Percentiles rank a stretch among this genome's conserved stretches.
phyloP scores from a whole-genome alignment of 2,329 filamentous ascomycete genomes.

The Coleophoma eucalyptorum region DNA sequence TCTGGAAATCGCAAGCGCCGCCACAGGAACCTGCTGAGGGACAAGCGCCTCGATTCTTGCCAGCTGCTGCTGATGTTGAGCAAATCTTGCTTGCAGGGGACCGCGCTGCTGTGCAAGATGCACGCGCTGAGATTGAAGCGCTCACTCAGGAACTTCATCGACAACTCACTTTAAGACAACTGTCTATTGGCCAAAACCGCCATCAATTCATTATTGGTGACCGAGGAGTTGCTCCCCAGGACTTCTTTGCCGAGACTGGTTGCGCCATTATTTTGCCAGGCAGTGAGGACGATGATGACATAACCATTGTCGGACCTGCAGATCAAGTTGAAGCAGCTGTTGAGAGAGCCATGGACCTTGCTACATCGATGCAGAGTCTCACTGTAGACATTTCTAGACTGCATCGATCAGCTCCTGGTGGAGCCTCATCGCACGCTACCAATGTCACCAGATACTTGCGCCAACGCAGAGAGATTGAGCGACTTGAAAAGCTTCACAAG shows the following conservation, averaged over 20 bases:
- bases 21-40: conserved; percentile 59
- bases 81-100: conserved; percentile 87
- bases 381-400: conserved; percentile 79
- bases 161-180: conserved; percentile 72
- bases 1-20: conserved; percentile 64
- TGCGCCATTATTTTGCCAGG: conserved; percentile 83
- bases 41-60: conserved; percentile 64
- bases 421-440: conserved; percentile 74
- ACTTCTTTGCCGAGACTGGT: conserved; percentile 88
- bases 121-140: conserved; percentile 75
- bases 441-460: conserved; percentile 86
- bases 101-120: conserved; percentile 74
- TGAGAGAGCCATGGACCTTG: conserved; percentile 83
- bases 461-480: conserved; percentile 75
- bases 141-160: conserved; percentile 72
- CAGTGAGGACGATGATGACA: conserved; percentile 70
- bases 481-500: conserved; percentile 75
- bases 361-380: conserved; percentile 80
- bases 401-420: conserved; percentile 69
- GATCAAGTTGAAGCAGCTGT: conserved; percentile 71
- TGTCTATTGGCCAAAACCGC: conserved; percentile 78
- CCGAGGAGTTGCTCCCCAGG: conserved; percentile 71
- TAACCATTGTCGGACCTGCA: conserved; percentile 80
- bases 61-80: conserved; percentile 61
- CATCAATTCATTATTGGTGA: conserved; percentile 96